Percentiles rank a stretch among this genome's conserved stretches.
These are phyloP conservation scores for Skeletonema tropicum DNA, from an alignment of 108 stramenopile genomes.

Conservation along the genomic window DNA sequence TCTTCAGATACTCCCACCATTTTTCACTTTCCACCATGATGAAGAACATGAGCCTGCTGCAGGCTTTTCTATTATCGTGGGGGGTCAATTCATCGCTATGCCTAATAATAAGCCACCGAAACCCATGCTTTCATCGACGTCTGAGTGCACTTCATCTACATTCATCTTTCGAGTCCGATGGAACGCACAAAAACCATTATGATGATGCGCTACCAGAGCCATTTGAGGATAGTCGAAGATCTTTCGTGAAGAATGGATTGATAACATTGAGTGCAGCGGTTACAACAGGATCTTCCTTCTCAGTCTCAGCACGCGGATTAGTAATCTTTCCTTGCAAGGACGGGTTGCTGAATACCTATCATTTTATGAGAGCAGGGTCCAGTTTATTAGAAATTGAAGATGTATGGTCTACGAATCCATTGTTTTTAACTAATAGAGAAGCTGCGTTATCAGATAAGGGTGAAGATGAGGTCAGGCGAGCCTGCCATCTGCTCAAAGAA, in stretches of 20 bases:
- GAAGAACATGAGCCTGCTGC: not conserved
- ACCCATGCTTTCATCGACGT: not conserved
- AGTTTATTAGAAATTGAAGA: slow-evolving; percentile 72
- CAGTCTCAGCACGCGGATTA: slow-evolving; percentile 40
- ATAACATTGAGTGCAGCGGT: not conserved
- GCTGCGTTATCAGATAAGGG: slow-evolving; percentile 64
- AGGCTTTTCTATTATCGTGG: not conserved
- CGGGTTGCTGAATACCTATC: slow-evolving; percentile 63
- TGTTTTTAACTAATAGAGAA: slow-evolving; percentile 82
- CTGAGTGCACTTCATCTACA: not conserved
- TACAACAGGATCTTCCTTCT: not conserved
- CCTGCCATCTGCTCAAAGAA: slow-evolving; percentile 43
- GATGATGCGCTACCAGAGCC: not conserved
- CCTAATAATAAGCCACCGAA: not conserved
- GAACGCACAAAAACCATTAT: not conserved
- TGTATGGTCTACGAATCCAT: slow-evolving; percentile 77
- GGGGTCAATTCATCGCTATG: not conserved
- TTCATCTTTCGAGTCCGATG: not conserved
- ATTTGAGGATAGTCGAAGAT: not conserved
- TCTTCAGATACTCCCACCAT: too few species aligned
- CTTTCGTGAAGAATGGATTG: not conserved
- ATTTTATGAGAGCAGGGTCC: slow-evolving; percentile 66
- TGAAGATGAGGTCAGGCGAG: slow-evolving; percentile 53
- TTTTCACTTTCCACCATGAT: too few species aligned
- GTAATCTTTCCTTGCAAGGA: slow-evolving; percentile 61